Conservation (phyloP, 345 rosid species). For the Rhodamnia argentea region DNA sequence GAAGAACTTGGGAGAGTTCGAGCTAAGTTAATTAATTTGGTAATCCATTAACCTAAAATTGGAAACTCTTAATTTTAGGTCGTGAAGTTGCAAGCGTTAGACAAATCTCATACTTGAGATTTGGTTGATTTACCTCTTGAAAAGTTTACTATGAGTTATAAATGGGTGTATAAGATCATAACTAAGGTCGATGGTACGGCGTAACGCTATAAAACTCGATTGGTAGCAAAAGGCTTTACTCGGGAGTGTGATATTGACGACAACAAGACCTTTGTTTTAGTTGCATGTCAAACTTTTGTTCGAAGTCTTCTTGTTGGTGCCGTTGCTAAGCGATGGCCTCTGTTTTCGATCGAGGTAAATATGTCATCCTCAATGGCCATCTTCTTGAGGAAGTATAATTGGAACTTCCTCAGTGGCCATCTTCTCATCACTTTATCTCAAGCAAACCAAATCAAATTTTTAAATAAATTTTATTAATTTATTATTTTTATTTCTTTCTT, state of each 20-base stretch:
- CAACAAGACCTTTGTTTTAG: background rate
- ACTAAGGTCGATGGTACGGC: background rate
- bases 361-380: background rate
- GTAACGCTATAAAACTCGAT: background rate
- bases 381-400: background rate
- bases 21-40: too few relatives aligned
- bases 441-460: too few relatives aligned
- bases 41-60: too few relatives aligned
- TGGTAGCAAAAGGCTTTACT: background rate
- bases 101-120: background rate
- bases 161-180: background rate
- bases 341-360: background rate
- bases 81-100: background rate
- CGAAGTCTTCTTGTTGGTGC: background rate
- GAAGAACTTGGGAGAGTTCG: too few relatives aligned
- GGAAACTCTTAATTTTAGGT: too few relatives aligned
- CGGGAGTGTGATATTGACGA: background rate
- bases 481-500: too few relatives aligned
- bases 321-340: background rate
- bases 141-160: background rate
- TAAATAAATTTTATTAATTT: too few relatives aligned
- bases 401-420: background rate
- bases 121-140: background rate
- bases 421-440: too few relatives aligned
- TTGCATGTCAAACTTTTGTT: background rate